Conservation (phyloP, 1,139 yeast genomes). For the Hansenula lynferdii region DNA sequence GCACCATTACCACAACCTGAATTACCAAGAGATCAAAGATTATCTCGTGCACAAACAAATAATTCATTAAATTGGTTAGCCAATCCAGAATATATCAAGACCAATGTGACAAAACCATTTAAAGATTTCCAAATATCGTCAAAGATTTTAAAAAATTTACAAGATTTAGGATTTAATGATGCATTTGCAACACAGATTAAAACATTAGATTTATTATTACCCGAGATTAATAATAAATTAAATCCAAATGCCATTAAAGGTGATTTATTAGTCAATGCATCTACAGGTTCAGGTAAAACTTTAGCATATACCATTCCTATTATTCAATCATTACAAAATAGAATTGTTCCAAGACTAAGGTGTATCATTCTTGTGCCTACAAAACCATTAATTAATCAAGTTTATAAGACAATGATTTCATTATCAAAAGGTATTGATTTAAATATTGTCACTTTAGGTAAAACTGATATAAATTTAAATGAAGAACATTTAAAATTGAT, state of each 20-base stretch:
- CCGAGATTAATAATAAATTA: constrained; percentile 43
- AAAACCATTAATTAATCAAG: constrained; percentile 81
- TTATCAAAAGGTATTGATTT: constrained; percentile 67
- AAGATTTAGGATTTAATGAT: constrained; percentile 35
- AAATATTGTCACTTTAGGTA: constrained; percentile 49
- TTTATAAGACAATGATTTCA: constrained; percentile 54
- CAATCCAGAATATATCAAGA: constrained; percentile 51
- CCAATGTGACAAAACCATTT: constrained; percentile 39
- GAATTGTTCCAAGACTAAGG: constrained; percentile 70
- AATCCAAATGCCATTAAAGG: constrained; percentile 51
- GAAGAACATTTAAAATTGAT: constrained; percentile 57
- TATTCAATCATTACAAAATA: constrained; percentile 55
- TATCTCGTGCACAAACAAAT: constrained; percentile 36
- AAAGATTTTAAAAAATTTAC: constrained; percentile 42
- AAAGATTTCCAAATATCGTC: constrained; percentile 31
- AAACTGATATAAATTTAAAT: constrained; percentile 54
- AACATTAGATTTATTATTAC: constrained; percentile 53
- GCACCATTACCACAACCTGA: constrained; percentile 85
- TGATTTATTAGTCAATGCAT: constrained; percentile 84
- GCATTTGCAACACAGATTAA: constrained; percentile 82
- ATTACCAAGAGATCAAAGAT: constrained; percentile 45
- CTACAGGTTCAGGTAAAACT: constrained; percentile 97
- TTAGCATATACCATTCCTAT: constrained; percentile 85
- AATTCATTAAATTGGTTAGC: constrained; percentile 62
- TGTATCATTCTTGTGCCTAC: constrained; percentile 89